Percentiles rank a stretch among this genome's conserved stretches.
Evolutionary conservation across 2,329 filamentous ascomycete genomes (phyloP).

Genomic region (Chaetomiaceae sp.): DNA sequence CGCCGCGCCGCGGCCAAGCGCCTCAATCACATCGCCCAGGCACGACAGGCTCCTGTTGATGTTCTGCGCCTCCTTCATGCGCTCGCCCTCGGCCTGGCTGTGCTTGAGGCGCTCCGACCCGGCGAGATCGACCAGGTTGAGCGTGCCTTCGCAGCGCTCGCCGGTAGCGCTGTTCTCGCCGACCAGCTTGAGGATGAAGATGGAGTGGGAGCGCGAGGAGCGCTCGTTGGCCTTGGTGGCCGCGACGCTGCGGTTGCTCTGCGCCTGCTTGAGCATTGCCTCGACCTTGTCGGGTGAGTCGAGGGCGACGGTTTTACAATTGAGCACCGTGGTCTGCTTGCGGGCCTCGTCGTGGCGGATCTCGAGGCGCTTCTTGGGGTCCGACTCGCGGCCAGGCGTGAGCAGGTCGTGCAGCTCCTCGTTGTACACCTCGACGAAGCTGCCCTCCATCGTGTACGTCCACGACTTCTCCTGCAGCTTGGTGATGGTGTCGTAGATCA

Average conservation of each 20-base stretch:
- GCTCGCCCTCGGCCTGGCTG: slow-evolving; percentile 78
- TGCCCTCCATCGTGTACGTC: slow-evolving; percentile 90
- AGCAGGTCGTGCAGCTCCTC: slow-evolving; percentile 93
- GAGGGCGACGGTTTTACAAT: slow-evolving; percentile 71
- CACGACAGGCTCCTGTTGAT: slow-evolving; percentile 96
- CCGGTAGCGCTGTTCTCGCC: slow-evolving; percentile 70
- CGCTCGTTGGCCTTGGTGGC: slow-evolving; percentile 97
- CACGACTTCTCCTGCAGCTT: slow-evolving; percentile 86
- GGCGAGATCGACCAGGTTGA: slow-evolving; percentile 93
- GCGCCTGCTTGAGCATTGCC: slow-evolving; percentile 72
- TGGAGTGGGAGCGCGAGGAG: slow-evolving; percentile 89
- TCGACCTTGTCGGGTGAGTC: slow-evolving; percentile 78
- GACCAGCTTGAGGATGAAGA: slow-evolving; percentile 82
- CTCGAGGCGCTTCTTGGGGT: slow-evolving; percentile 79
- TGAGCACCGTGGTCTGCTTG: slow-evolving; percentile 77
- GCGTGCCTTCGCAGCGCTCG: slow-evolving; percentile 83
- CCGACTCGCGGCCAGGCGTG: slow-evolving; percentile 54
- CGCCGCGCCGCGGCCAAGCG: slow-evolving; percentile 75
- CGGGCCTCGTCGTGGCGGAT: slow-evolving; percentile 80
- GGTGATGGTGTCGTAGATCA: slow-evolving; percentile 87
- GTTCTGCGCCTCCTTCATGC: slow-evolving; percentile 89
- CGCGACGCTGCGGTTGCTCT: slow-evolving; percentile 83
- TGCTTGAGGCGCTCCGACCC: slow-evolving; percentile 88
- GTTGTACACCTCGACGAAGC: slow-evolving; percentile 97
- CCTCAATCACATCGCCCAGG: slow-evolving; percentile 89